Conservation (phyloP, 2,329 filamentous ascomycete species). For the Xylaria arbuscula region DNA sequence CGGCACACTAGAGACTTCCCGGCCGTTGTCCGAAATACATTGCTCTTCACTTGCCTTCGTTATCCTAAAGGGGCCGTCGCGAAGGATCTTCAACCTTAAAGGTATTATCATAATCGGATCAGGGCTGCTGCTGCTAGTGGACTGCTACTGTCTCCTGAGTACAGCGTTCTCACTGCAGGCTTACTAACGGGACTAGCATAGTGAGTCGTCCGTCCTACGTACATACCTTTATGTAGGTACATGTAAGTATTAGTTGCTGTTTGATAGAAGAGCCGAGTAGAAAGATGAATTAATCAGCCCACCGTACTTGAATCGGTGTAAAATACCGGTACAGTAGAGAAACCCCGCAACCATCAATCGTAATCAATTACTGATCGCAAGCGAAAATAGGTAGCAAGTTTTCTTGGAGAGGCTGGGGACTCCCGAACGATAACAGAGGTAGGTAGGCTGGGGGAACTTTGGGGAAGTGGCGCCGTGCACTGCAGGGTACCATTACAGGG, state of each 20-base stretch:
- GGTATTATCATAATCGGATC: background rate
- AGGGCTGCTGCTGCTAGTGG: background rate
- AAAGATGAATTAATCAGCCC: background rate
- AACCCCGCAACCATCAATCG: background rate
- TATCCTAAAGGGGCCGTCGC: conserved; percentile 7
- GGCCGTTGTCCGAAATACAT: conserved; percentile 1
- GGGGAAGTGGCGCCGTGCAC: conserved; percentile 17
- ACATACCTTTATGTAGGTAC: background rate
- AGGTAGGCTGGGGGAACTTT: conserved; percentile 18
- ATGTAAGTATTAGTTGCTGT: background rate
- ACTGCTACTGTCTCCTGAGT: background rate
- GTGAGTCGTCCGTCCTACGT: background rate
- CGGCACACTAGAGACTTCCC: background rate
- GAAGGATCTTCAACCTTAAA: conserved; percentile 21
- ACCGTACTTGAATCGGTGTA: background rate
- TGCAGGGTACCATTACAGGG: conserved; percentile 27
- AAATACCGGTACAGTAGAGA: no score
- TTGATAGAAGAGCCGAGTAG: background rate
- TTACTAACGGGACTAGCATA: background rate
- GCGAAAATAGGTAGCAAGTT: background rate
- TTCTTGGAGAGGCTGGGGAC: background rate
- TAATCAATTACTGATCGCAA: conserved; percentile 5
- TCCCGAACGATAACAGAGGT: conserved; percentile 22
- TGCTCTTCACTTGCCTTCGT: background rate
- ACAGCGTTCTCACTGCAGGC: background rate